Evolutionary conservation across 2,329 filamentous ascomycete genomes (phyloP).

Genomic region (Drechslerella coelobrocha): DNA sequence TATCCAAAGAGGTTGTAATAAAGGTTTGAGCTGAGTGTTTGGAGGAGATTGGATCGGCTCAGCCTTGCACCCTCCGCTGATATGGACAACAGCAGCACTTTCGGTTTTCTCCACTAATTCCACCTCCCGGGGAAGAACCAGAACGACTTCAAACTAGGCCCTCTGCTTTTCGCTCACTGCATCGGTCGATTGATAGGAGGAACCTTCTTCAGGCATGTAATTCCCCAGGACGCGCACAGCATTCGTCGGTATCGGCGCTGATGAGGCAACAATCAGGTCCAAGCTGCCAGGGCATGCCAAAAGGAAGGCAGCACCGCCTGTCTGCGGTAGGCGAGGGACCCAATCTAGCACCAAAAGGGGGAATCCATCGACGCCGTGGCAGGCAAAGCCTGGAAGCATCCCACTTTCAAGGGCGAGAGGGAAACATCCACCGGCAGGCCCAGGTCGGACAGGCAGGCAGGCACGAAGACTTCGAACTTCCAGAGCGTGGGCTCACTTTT

Average conservation of each 20-base stretch:
- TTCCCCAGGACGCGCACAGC: not conserved
- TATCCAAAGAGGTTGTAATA: not conserved
- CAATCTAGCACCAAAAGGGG: constrained; percentile 2
- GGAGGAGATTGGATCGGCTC: constrained; percentile 10
- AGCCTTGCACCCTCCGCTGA: too few species aligned
- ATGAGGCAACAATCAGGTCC: constrained; percentile 5
- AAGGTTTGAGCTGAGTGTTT: constrained; percentile 9
- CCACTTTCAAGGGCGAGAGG: not conserved
- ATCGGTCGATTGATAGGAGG: not conserved
- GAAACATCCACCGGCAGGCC: not conserved
- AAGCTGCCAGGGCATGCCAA: constrained; percentile 2
- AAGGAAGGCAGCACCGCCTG: constrained; percentile 1
- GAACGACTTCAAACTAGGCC: too few species aligned
- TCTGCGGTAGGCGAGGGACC: not conserved
- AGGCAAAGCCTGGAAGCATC: constrained; percentile 7
- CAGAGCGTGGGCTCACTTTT: not conserved
- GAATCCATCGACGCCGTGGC: not conserved
- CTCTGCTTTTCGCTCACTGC: not conserved
- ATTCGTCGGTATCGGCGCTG: not conserved
- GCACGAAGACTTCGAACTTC: not conserved
- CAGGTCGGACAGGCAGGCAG: constrained; percentile 1
- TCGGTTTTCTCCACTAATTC: too few species aligned
- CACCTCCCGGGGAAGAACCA: too few species aligned
- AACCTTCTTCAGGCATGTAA: not conserved
- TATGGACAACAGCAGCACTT: too few species aligned